A percentile compares a stretch with the other conserved stretches of the same genome.
phyloP scores from a whole-genome alignment of 163 green algal species.

The Picocystis sp. region DNA sequence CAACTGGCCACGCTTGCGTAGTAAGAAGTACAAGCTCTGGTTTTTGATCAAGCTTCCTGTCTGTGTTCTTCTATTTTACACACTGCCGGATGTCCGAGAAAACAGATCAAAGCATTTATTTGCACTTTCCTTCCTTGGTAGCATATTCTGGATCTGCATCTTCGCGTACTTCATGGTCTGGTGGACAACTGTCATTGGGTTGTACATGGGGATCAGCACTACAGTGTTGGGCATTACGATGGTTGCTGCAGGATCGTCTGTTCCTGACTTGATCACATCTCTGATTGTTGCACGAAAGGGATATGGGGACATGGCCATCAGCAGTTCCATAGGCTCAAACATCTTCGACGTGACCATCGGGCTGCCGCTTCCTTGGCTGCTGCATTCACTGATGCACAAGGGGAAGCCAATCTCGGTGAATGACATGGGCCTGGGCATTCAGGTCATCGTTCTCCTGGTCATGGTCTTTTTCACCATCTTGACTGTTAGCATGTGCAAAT shows the following conservation, averaged over 20 bases:
- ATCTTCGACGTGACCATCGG: conserved; percentile 13
- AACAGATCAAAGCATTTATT: too few relatives aligned
- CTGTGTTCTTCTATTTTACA: background rate
- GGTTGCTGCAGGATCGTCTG: conserved; percentile 9
- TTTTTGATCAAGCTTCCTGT: conserved; percentile 2
- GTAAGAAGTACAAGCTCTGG: background rate
- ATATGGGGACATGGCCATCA: conserved; percentile 13
- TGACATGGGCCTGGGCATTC: too few relatives aligned
- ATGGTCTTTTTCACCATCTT: too few relatives aligned
- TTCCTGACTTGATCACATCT: conserved; percentile 8
- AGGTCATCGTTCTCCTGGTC: too few relatives aligned
- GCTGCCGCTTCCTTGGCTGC: conserved; percentile 8
- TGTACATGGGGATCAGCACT: conserved; percentile 9
- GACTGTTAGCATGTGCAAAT: too few relatives aligned
- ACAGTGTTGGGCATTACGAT: conserved; percentile 8
- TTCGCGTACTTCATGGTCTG: conserved; percentile 33
- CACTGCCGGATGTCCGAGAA: too few relatives aligned
- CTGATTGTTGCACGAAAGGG: conserved; percentile 9
- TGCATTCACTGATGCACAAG: background rate
- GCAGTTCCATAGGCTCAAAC: conserved; percentile 11
- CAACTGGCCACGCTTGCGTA: conserved; percentile 2
- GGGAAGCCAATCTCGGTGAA: too few relatives aligned
- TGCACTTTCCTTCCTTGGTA: conserved; percentile 17
- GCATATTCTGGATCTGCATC: conserved; percentile 24
- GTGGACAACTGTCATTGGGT: conserved; percentile 21